A percentile compares a stretch with the other conserved stretches of the same genome.
phyloP scores from a whole-genome alignment of 257 asterid species.

The Ophiorrhiza pumila region DNA sequence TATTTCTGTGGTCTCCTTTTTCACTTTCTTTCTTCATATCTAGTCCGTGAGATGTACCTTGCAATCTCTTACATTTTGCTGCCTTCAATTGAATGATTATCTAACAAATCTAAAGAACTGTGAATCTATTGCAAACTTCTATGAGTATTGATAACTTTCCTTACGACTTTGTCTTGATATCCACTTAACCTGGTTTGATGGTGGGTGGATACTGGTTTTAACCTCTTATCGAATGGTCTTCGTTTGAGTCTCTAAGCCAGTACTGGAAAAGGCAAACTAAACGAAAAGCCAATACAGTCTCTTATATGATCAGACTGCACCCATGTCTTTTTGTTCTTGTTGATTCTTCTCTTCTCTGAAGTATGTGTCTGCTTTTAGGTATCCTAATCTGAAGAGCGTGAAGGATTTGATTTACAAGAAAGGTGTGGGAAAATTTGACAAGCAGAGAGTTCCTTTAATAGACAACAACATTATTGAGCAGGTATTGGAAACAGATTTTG shows the following conservation, averaged over 20 bases:
- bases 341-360: background rate
- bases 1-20: background rate
- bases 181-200: background rate
- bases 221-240: background rate
- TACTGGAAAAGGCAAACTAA: background rate
- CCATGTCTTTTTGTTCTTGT: background rate
- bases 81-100: background rate
- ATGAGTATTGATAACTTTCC: background rate
- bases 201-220: background rate
- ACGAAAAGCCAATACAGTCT: no score
- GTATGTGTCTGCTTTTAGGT: slow-evolving; percentile 34
- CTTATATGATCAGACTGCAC: no score
- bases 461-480: slow-evolving; percentile 80
- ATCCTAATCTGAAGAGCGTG: slow-evolving; percentile 79
- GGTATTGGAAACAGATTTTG: slow-evolving; percentile 34
- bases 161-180: background rate
- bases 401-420: slow-evolving; percentile 90
- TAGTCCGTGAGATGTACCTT: background rate
- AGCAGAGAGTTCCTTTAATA: slow-evolving; percentile 66
- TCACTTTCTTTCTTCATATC: no score
- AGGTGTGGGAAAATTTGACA: slow-evolving; percentile 64
- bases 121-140: background rate
- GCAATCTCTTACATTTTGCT: no score
- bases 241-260: no score
- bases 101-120: background rate